Evolutionary conservation across 1,139 yeast species (phyloP).

Genomic region (Nakaseomyces delphensis): DNA sequence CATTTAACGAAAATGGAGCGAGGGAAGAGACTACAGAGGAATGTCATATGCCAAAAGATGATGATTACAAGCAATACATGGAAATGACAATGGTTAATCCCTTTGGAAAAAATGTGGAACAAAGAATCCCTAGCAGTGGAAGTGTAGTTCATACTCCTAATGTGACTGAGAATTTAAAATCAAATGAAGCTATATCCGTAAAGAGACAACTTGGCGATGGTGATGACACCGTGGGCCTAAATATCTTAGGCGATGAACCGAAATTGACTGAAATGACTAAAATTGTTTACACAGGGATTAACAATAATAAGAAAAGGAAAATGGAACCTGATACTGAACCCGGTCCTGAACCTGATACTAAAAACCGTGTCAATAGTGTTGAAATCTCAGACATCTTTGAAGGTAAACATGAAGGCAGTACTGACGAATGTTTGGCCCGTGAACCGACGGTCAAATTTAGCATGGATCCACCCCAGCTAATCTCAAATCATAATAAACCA

Average conservation of each 20-base stretch:
- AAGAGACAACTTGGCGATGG: not conserved
- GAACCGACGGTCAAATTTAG: constrained; percentile 25
- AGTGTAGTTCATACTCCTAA: constrained; percentile 18
- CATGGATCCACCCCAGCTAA: constrained; percentile 19
- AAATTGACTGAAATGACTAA: constrained; percentile 34
- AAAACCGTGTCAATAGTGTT: constrained; percentile 20
- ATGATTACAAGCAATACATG: constrained; percentile 17
- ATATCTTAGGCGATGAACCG: constrained; percentile 9
- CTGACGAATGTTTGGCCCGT: constrained; percentile 6
- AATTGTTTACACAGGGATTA: constrained; percentile 29
- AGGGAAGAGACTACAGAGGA: constrained; percentile 14
- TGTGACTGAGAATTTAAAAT: not conserved
- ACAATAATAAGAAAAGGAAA: constrained; percentile 8
- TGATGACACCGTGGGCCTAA: constrained; percentile 7
- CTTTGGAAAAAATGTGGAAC: constrained; percentile 18
- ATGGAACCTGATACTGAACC: constrained; percentile 16
- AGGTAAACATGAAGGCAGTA: constrained; percentile 1
- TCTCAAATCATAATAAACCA: not conserved
- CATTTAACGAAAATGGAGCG: not conserved
- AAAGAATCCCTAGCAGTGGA: constrained; percentile 15
- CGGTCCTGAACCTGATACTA: constrained; percentile 29
- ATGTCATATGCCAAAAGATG: constrained; percentile 17
- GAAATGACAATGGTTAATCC: constrained; percentile 39
- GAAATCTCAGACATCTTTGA: constrained; percentile 17
- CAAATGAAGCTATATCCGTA: not conserved